Evolutionary conservation across 352 stramenopile species (phyloP), one percentile per base, ranked within the genome.

Genomic region (Phytophthora uliginosa): DNA sequence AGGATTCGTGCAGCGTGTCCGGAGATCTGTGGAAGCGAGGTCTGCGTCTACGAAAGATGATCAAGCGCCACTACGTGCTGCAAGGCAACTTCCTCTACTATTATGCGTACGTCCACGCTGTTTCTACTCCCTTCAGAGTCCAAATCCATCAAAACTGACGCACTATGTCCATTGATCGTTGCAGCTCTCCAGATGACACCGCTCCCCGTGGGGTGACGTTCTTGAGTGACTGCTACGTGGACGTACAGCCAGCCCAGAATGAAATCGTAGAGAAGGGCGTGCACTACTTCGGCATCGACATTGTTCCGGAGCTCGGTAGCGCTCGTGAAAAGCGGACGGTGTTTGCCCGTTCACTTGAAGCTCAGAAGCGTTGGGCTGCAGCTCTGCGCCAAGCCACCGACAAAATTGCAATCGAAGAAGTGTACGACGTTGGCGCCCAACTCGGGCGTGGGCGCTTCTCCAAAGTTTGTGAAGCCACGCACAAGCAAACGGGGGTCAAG

Each of bases 81-180:
- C 89, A 96, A 65, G 90, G 90, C 68, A 95, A 94, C 50, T 97
- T 97, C 59, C 83, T 97, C 22, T 97, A 97, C 75, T 96, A 94
- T 65, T 96, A 95, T 64, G 77, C 86, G 83, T 94, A 81, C 56
- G 77, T 81, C 20, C 17, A 48, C 47, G 47, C 47, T 62, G 13
- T n/a, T 17, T 17, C n/a, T 61, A 13, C 13, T 45, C 22, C 4
- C 36, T 7, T 57, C 24, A 34, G n/a, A 10, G 10, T 2, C 9
- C 20, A 5, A 18, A 55, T 8, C 18, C 5, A 12, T 61, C 20
- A 17, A 45, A 45, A 31, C 31, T 68, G 34, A 73, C 22, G 24
- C n/a, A 28, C 59, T 31, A 34, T 66, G 20, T 56, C 13, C 34
- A 5, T 53, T 59, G 13, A 51, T 66, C 40, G 51, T 38, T 56